These are phyloP conservation scores for Exutisphaerella laricina DNA, from an alignment of 2,329 filamentous ascomycete species.

Conservation along the genomic window DNA sequence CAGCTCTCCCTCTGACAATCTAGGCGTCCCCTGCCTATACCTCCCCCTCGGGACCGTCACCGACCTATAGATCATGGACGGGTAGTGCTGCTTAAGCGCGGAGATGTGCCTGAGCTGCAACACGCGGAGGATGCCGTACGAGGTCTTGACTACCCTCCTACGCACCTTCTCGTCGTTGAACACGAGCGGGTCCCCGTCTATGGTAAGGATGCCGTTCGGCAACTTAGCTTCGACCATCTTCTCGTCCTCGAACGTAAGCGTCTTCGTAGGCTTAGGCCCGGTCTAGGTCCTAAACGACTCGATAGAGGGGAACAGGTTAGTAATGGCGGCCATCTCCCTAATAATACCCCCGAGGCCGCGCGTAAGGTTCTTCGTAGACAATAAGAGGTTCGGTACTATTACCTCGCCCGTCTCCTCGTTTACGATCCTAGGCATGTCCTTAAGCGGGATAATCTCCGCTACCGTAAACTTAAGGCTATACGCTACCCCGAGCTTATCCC, in stretches of 20 bases:
- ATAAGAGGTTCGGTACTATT: slow-evolving; percentile 2
- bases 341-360: slow-evolving; percentile 4
- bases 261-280: slow-evolving; percentile 1
- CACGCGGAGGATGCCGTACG: slow-evolving; percentile 6
- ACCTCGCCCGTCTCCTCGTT: slow-evolving; percentile 6
- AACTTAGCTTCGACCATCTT: slow-evolving; percentile 5
- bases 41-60: slow-evolving; percentile 9
- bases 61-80: slow-evolving; percentile 3
- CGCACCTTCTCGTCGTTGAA: neutral
- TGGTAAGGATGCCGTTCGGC: neutral
- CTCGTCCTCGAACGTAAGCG: slow-evolving; percentile 1
- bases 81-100: slow-evolving; percentile 7
- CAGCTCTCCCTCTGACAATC: slow-evolving; percentile 4
- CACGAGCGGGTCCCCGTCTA: neutral
- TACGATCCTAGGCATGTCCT: slow-evolving; percentile 10
- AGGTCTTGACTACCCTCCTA: slow-evolving; percentile 3
- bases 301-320: slow-evolving; percentile 3
- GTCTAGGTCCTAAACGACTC: slow-evolving; percentile 3
- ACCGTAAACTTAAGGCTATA: slow-evolving; percentile 11
- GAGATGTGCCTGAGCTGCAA: slow-evolving; percentile 6
- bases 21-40: slow-evolving; percentile 7
- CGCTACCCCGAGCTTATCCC: slow-evolving; percentile 5
- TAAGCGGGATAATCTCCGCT: slow-evolving; percentile 10
- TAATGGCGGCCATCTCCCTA: slow-evolving; percentile 6
- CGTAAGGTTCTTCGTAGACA: slow-evolving; percentile 7